These are phyloP conservation scores for Hirsutella thompsonii DNA, from an alignment of 2,329 filamentous ascomycete species.

Conservation along the genomic window DNA sequence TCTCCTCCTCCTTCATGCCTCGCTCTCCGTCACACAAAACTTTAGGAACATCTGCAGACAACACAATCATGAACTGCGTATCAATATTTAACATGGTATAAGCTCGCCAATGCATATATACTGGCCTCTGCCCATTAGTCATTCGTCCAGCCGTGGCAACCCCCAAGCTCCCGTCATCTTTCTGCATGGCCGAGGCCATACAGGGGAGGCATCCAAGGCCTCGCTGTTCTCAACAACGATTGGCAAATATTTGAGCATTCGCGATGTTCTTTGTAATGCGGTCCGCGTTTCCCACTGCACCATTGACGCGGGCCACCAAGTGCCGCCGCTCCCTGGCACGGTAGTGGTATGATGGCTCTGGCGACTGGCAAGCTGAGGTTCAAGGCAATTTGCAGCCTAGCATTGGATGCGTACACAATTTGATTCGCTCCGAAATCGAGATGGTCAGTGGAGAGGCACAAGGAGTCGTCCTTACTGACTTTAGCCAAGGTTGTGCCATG, in stretches of 20 bases:
- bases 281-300: constrained; percentile 38
- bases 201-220: constrained; percentile 23
- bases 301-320: constrained; percentile 17
- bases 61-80: too few relatives aligned
- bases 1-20: too few relatives aligned
- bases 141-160: constrained; percentile 9
- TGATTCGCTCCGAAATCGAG: constrained; percentile 15
- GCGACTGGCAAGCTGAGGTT: constrained; percentile 19
- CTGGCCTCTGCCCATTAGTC: too few relatives aligned
- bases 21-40: too few relatives aligned
- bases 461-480: constrained; percentile 32
- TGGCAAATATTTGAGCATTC: too few relatives aligned
- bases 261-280: constrained; percentile 22
- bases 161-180: constrained; percentile 31
- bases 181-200: constrained; percentile 35
- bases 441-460: constrained; percentile 18
- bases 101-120: too few relatives aligned
- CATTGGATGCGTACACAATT: constrained; percentile 11
- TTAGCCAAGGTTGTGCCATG: constrained; percentile 42
- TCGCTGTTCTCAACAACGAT: constrained; percentile 20
- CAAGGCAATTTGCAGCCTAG: constrained; percentile 26
- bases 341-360: constrained; percentile 23
- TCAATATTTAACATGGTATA: too few relatives aligned
- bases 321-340: constrained; percentile 19
- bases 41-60: too few relatives aligned